A percentile compares a stretch with the other conserved stretches of the same genome.
Evolutionary conservation across 2,329 filamentous ascomycete genomes (phyloP).

Genomic region (Lachnellula arida): DNA sequence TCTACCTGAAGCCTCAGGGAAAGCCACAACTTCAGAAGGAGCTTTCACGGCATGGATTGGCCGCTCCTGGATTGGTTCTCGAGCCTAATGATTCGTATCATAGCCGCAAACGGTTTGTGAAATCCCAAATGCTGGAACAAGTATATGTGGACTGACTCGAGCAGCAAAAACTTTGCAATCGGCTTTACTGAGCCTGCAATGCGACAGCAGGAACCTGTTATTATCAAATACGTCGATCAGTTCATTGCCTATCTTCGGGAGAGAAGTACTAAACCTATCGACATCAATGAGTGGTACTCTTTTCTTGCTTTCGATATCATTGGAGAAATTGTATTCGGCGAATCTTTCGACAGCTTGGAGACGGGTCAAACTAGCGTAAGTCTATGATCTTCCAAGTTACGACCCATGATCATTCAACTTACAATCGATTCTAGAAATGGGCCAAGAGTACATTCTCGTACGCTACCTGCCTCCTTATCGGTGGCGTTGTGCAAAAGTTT

Average conservation of each 20-base stretch:
- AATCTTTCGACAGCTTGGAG: constrained; percentile 38
- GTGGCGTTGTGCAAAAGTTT: no score
- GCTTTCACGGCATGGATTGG: background rate
- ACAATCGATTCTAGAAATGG: constrained; percentile 20
- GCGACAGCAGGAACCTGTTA: constrained; percentile 39
- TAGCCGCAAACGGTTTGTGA: constrained; percentile 5
- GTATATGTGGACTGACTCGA: background rate
- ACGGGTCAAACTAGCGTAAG: constrained; percentile 10
- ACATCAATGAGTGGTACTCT: constrained; percentile 4
- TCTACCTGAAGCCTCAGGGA: constrained; percentile 1
- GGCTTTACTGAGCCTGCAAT: constrained; percentile 19
- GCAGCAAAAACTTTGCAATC: background rate
- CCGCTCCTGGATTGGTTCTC: constrained; percentile 1
- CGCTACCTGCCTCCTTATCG: constrained; percentile 4
- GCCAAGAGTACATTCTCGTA: constrained; percentile 23
- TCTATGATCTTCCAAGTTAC: background rate
- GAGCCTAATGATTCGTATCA: constrained; percentile 9
- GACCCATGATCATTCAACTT: no score
- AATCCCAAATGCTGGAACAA: background rate
- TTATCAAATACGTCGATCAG: constrained; percentile 36
- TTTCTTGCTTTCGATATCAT: constrained; percentile 38
- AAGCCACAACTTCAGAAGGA: constrained; percentile 8
- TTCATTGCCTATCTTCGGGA: constrained; percentile 25
- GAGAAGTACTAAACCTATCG: background rate
- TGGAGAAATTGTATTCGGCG: constrained; percentile 37